Conservation (phyloP, 2,329 filamentous ascomycete species). For the Cryoendolithus antarcticus region DNA sequence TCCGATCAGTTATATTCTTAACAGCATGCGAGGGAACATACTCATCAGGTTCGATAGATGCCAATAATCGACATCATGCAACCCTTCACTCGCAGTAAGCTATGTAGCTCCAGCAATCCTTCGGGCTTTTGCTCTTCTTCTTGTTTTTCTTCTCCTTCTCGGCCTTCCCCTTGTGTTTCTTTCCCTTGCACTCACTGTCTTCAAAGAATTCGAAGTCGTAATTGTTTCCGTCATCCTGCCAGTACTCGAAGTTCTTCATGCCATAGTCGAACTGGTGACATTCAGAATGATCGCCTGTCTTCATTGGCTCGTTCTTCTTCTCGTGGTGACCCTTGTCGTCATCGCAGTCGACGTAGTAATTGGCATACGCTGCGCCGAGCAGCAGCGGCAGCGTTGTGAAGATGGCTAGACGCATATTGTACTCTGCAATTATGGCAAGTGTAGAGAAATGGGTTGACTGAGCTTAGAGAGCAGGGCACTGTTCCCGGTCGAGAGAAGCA, state of each 20-base stretch:
- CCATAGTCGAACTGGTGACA: not conserved
- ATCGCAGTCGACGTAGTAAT: conserved; percentile 1
- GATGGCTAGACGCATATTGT: not conserved
- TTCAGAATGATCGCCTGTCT: not conserved
- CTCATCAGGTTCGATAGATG: no score
- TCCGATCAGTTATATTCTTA: no score
- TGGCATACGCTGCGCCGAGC: not conserved
- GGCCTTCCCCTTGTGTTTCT: not conserved
- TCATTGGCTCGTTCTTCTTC: not conserved
- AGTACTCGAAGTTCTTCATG: conserved; percentile 1
- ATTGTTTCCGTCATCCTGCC: not conserved
- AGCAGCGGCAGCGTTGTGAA: not conserved
- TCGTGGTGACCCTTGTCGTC: not conserved
- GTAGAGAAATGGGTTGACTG: no score
- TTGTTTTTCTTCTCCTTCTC: not conserved
- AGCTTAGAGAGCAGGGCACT: no score
- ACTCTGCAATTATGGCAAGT: no score
- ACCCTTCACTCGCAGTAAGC: not conserved
- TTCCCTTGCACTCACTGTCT: not conserved
- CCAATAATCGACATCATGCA: no score
- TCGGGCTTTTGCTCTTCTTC: not conserved
- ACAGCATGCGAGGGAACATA: no score
- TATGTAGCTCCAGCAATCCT: not conserved
- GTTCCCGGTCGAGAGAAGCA: no score
- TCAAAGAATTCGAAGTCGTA: not conserved